Conservation (phyloP, 2,329 filamentous ascomycete species). For the Penicillium oxalicum region DNA sequence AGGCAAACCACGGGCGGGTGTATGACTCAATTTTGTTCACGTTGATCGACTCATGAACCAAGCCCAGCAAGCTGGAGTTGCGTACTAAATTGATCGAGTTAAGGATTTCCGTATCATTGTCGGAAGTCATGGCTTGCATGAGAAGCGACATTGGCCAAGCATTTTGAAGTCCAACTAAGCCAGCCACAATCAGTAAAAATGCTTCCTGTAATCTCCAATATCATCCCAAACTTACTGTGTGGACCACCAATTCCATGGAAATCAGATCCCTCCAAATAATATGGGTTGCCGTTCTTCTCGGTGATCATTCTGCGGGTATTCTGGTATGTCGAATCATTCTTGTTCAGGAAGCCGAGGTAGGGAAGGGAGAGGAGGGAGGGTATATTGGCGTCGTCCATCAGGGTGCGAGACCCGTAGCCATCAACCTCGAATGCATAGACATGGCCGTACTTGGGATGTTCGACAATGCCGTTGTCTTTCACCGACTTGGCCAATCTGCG, state of each 20-base stretch:
- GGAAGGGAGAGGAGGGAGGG: slow-evolving; percentile 58
- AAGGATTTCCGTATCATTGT: slow-evolving; percentile 73
- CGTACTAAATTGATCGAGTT: slow-evolving; percentile 69
- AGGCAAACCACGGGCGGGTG: slow-evolving; percentile 92
- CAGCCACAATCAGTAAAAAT: slow-evolving; percentile 44
- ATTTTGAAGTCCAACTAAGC: slow-evolving; percentile 74
- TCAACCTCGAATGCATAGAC: slow-evolving; percentile 63
- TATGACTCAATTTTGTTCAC: slow-evolving; percentile 66
- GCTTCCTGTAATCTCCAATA: background rate
- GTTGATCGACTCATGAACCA: slow-evolving; percentile 89
- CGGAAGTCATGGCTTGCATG: slow-evolving; percentile 81
- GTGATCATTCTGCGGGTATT: slow-evolving; percentile 85
- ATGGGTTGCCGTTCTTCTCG: slow-evolving; percentile 72
- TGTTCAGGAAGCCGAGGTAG: slow-evolving; percentile 52
- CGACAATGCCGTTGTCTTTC: slow-evolving; percentile 71
- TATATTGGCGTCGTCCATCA: slow-evolving; percentile 64
- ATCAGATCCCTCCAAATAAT: slow-evolving; percentile 68
- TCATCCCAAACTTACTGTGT: slow-evolving; percentile 43
- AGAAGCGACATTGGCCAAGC: slow-evolving; percentile 97
- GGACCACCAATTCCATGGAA: slow-evolving; percentile 87
- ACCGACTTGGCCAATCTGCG: slow-evolving; percentile 68
- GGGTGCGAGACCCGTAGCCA: slow-evolving; percentile 55
- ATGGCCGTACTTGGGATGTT: slow-evolving; percentile 46
- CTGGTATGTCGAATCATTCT: slow-evolving; percentile 65
- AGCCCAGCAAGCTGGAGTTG: slow-evolving; percentile 65